Base-by-base conservation (phyloP, 2,329 filamentous ascomycete species). In the Colletotrichum higginsianum region DNA sequence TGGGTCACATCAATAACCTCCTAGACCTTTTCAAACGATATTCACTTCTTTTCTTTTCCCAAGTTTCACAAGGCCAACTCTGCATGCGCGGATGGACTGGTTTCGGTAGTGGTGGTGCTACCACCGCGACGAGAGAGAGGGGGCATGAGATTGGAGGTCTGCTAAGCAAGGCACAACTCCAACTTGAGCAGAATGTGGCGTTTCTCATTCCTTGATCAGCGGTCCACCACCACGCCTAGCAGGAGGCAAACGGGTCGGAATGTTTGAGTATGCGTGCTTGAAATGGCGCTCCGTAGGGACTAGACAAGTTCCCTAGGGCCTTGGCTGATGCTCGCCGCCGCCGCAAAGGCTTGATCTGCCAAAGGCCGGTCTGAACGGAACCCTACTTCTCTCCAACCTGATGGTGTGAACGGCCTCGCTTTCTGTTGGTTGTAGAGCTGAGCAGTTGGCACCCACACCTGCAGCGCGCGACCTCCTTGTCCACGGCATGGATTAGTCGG, bases 21-120 rank as follows among this genome's bases (percentile, higher is more conserved):
- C 35, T 16, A 26, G 47, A 49, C 21, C 9, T 7, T 7, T 50
- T 62, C 15, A 30, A 30, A 50, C 12, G 35, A 6, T 12, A 18
- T 2, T 12, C n/a, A 16, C 23, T n/a, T 21, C 11, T 3, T 21
- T 44, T 30, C 52, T n/a, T 23, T 21, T 6, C 30, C 56, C 68
- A 52, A 52, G 46, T 52, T 57, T 58, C 58, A 62, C 57, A 71
- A 18, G 26, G 49, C 42, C 53, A 47, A 46, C 52, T 46, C 64
- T 62, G 46, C 63, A 67, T 12, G 63, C 42, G 57, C 56, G 23
- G 38, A 40, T 35, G 49, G 65, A 15, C 35, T 61, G 57, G 30
- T 42, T 42, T 11, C 23, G 18, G 38, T 12, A 21, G 18, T 21
- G 38, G 21, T 50, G 53, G 52, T 61, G 12, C 56, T 61, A 67